These are phyloP conservation scores for Linum tenue DNA, from an alignment of 345 rosid genomes.

Conservation along the genomic window DNA sequence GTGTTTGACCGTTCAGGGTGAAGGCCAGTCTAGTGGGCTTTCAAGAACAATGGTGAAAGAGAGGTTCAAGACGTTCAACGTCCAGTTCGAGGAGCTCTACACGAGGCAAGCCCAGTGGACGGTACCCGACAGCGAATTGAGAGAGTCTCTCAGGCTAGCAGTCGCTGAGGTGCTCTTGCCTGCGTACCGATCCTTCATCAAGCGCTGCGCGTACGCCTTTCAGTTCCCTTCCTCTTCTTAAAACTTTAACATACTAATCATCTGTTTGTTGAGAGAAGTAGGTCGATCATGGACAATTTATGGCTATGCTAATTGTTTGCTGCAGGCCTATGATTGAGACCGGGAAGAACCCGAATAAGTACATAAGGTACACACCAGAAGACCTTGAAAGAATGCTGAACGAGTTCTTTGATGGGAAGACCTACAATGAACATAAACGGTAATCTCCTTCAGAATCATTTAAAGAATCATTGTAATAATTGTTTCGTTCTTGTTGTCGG, in stretches of 20 bases:
- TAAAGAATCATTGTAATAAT: neutral
- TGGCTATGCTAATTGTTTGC: neutral
- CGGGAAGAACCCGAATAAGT: conserved; percentile 81
- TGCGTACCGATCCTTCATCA: conserved; percentile 80
- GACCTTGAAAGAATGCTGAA: conserved; percentile 80
- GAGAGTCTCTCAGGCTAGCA: conserved; percentile 86
- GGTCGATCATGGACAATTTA: neutral
- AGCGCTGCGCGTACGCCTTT: conserved; percentile 67
- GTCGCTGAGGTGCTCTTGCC: conserved; percentile 97
- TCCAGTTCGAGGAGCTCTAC: conserved; percentile 84
- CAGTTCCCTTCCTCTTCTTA: conserved; percentile 7
- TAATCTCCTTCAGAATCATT: conserved; percentile 9
- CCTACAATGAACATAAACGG: conserved; percentile 73
- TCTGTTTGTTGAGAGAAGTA: neutral
- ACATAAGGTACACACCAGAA: conserved; percentile 67
- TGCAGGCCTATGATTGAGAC: conserved; percentile 73
- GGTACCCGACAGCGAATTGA: conserved; percentile 87
- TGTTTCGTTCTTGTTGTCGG: neutral
- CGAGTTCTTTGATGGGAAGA: conserved; percentile 90
- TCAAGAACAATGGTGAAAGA: conserved; percentile 81
- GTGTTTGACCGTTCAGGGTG: conserved; percentile 68
- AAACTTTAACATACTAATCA: neutral
- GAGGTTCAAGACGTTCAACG: conserved; percentile 78
- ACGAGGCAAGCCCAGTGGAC: conserved; percentile 96
- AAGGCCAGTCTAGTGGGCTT: conserved; percentile 28